Conservation (phyloP, 2,329 filamentous ascomycete genomes). For the Simplicillium aogashimaense region DNA sequence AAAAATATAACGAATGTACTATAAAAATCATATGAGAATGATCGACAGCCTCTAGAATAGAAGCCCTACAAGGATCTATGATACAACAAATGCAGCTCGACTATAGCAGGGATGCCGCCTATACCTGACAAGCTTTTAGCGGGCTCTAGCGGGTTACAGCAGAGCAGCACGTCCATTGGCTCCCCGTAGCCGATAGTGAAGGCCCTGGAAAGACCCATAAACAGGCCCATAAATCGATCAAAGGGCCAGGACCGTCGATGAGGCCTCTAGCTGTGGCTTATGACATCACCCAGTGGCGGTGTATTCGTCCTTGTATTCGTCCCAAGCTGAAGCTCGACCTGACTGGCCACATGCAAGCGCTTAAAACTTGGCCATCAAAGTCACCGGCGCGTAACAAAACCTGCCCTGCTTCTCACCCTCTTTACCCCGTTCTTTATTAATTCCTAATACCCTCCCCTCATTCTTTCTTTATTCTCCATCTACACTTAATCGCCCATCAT, state of each 20-base stretch:
- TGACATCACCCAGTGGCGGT: constrained; percentile 4
- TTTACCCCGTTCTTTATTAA: not conserved
- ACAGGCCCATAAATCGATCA: not conserved
- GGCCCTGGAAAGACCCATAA: not conserved
- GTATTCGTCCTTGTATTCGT: not conserved
- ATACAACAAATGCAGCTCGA: constrained; percentile 1
- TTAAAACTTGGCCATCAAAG: not conserved
- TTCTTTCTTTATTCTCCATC: not conserved
- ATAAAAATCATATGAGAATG: no score
- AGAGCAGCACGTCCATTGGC: not conserved
- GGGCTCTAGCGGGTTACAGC: not conserved
- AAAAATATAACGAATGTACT: not conserved
- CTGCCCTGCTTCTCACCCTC: not conserved
- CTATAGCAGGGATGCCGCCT: no score
- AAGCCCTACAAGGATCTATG: constrained; percentile 1
- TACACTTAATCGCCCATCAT: constrained; percentile 26
- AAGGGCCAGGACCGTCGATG: not conserved
- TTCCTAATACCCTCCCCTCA: no score
- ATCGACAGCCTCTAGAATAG: no score
- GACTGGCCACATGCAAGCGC: not conserved
- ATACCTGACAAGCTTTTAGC: no score
- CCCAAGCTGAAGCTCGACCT: not conserved
- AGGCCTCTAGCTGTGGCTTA: constrained; percentile 2
- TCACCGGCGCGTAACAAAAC: not conserved
- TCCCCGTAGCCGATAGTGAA: not conserved